Conservation (phyloP, 2,329 filamentous ascomycete genomes). For the Davidsoniella eucalypti region DNA sequence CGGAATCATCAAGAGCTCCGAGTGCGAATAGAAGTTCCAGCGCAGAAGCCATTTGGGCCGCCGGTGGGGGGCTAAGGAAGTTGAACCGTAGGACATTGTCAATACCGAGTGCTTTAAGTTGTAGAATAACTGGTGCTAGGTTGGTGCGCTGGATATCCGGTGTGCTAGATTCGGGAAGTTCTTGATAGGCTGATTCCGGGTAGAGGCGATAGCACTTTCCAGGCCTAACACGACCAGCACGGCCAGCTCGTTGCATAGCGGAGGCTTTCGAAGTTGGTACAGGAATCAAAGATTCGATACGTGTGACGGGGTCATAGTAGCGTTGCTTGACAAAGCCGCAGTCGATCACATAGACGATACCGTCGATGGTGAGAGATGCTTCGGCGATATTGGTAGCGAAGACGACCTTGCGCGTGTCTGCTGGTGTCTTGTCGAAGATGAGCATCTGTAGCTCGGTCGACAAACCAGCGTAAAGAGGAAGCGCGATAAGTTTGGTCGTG, state of each 20-base stretch:
- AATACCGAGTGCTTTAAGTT: slow-evolving; percentile 87
- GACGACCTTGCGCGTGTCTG: slow-evolving; percentile 77
- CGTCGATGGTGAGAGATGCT: slow-evolving; percentile 85
- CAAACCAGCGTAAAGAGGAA: slow-evolving; percentile 81
- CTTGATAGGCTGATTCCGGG: slow-evolving; percentile 54
- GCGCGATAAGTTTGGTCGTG: slow-evolving; percentile 41
- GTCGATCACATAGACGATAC: slow-evolving; percentile 82
- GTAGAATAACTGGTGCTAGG: slow-evolving; percentile 70
- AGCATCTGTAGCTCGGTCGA: slow-evolving; percentile 88
- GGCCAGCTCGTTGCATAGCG: slow-evolving; percentile 77
- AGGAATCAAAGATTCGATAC: slow-evolving; percentile 74
- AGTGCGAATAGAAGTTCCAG: slow-evolving; percentile 77
- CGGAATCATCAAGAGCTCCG: slow-evolving; percentile 75
- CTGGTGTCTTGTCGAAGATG: slow-evolving; percentile 70
- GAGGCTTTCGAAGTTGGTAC: slow-evolving; percentile 79
- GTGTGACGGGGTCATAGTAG: slow-evolving; percentile 66
- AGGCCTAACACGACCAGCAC: slow-evolving; percentile 73
- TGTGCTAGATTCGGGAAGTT: slow-evolving; percentile 53
- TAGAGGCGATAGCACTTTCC: slow-evolving; percentile 93
- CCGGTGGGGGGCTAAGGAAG: slow-evolving; percentile 72
- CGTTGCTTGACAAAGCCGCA: slow-evolving; percentile 81
- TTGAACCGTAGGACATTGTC: slow-evolving; percentile 87
- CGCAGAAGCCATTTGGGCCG: slow-evolving; percentile 68
- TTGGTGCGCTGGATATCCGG: slow-evolving; percentile 91
- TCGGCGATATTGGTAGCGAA: slow-evolving; percentile 94